Base-by-base conservation (phyloP, 257 asterid genomes). In the Capsicum baccatum region DNA sequence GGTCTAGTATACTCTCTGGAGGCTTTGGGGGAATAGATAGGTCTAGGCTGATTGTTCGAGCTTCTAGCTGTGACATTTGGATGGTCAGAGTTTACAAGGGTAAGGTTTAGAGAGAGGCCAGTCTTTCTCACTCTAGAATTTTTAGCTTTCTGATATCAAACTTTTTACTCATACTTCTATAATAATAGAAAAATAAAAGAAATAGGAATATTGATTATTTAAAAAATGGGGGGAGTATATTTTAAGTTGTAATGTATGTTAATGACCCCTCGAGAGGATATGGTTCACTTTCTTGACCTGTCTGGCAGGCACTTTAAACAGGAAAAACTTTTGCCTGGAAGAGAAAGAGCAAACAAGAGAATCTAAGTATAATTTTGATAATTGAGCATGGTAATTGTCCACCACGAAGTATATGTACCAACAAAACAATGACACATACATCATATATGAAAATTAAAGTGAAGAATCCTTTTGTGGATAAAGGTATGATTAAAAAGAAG, bases 401-500 rank as follows among this genome's bases (percentile, higher is more conserved):
- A 68, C 37, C 52, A 0, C 15, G 13, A 68, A 68, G 52, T 68
- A 68, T 68, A 67, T 67, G 71, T 37, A 15, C 73, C 76, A 59
- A 55, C 59, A 52, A 56, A 57, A 55, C 44, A 81, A 39, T 62
- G 62, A 54, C 26, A 59, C 84, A 70, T 52, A 21, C 5, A 7
- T n/a, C 33, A 26, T 26, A 26, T 26, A 26, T 26, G 33, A 6
- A 66, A 44, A 50, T 6, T 9, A 85, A 59, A 60, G 60, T 62
- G 35, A 44, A 37, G 59, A 42, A 44, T 76, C 50, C 42, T 76
- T 35, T 55, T 21, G 67, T 56, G 84, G 86, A 83, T 82, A 82
- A 82, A 73, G 80, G 59, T n/a, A 71, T 71, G 35, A 71, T 71
- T n/a, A 6, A 71, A 70, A 63, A 35, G 70, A 63, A 74, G 44